Percentiles rank a stretch among this genome's conserved stretches.
Evolutionary conservation across 768 basidiomycete genomes (phyloP).

Genomic region (Auriscalpium vulgare): DNA sequence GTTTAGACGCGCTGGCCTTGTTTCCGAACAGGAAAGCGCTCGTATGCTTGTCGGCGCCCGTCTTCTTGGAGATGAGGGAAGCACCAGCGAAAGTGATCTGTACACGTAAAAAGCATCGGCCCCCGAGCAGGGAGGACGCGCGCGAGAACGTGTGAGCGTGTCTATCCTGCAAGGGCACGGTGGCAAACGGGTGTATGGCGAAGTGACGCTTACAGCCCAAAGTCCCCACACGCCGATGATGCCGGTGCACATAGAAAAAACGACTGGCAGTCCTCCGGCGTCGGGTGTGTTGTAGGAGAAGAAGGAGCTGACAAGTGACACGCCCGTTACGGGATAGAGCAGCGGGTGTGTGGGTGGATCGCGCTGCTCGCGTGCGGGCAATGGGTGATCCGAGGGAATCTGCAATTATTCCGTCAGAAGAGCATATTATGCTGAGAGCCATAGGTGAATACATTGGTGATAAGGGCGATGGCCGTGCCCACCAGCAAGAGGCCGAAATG

Average conservation of each 20-base stretch:
- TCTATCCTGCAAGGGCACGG: neutral
- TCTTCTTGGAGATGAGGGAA: slow-evolving; percentile 52
- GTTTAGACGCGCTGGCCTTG: slow-evolving; percentile 32
- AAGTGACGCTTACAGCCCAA: slow-evolving; percentile 49
- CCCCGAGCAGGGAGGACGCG: neutral
- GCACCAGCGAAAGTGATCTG: slow-evolving; percentile 59
- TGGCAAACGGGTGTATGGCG: neutral
- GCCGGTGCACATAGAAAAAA: slow-evolving; percentile 42
- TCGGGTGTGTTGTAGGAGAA: slow-evolving; percentile 55
- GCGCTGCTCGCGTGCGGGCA: slow-evolving; percentile 21
- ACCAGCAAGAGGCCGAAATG: slow-evolving; percentile 58
- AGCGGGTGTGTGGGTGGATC: slow-evolving; percentile 48
- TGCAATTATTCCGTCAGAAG: slow-evolving; percentile 8
- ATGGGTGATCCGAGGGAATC: slow-evolving; percentile 38
- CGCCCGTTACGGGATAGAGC: slow-evolving; percentile 49
- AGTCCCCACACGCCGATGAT: slow-evolving; percentile 57
- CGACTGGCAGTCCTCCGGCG: slow-evolving; percentile 47
- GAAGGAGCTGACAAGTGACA: slow-evolving; percentile 47
- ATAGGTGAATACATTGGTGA: slow-evolving; percentile 43
- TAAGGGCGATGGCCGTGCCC: slow-evolving; percentile 44
- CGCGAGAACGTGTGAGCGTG: neutral
- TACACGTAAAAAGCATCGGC: neutral
- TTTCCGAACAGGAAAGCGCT: slow-evolving; percentile 77
- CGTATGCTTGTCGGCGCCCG: slow-evolving; percentile 77
- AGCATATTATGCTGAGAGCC: neutral